Base-by-base conservation (phyloP, 2,329 filamentous ascomycete species). In the Phyllosticta citrichinensis region DNA sequence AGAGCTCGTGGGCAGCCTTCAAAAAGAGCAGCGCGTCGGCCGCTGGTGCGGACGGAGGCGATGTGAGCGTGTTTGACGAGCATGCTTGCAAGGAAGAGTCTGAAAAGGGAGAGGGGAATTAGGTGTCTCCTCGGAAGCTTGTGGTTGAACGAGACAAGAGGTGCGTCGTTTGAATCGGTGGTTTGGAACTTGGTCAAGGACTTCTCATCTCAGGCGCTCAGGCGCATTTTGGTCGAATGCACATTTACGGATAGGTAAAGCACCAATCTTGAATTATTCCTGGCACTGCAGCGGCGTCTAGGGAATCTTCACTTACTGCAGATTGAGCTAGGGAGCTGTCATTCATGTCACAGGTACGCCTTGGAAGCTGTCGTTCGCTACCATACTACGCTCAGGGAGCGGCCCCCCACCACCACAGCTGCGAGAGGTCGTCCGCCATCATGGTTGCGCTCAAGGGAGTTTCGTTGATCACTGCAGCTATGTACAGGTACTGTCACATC, bases 11-110 rank as follows among this genome's bases (percentile, higher is more conserved):
- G 59, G 47, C 22, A 1, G 59, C 53, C 14, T 51, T 61, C 14
- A 61, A 57, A 47, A 56, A 56, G 50, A 54, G 59, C 22, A 50
- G 51, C 9, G 40, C 54, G 8, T 56, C 47, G 14, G 35, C 59
- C 4, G 47, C 40, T 14, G 17, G 35, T 11, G 57, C 59, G 17
- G 59, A 61, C 33, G 59, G 53, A 14, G 55, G 58, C 20, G 59
- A 61, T 20, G 55, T 55, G n/a, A 55, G 53, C 5, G 59, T 61
- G 17, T 27, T 61, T 19, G 59, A 61, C 19, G 59, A 61, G n/a
- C 59, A 54, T 3, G 55, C 50, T 57, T 47, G 14, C 40, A n/a
- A 60, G 2, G 59, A 61, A 47, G 59, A 61, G 19, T 22, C 53
- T 9, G 50, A 57, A n/a, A 50, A 61, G 47, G 24, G 25, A 5